Conservation (phyloP, 2,329 filamentous ascomycete species). For the Pyrenochaeta sp. region DNA sequence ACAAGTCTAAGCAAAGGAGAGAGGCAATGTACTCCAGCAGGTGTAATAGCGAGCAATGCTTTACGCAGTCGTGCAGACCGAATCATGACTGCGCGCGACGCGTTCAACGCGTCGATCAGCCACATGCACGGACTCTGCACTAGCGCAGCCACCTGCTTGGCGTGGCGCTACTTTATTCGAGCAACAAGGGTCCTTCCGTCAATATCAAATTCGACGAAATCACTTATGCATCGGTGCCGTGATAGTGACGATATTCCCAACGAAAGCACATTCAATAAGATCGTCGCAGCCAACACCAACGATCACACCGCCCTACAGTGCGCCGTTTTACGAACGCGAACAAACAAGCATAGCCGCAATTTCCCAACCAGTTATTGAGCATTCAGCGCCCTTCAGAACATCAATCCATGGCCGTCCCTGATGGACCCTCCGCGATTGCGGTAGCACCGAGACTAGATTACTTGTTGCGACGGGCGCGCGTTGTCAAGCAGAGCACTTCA, state of each 20-base stretch:
- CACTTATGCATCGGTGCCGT: conserved; percentile 5
- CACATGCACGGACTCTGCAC: conserved; percentile 16
- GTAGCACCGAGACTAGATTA: conserved; percentile 47
- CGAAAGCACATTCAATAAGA: not conserved
- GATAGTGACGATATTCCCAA: not conserved
- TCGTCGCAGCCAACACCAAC: not conserved
- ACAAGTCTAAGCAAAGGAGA: not conserved
- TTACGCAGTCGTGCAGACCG: not conserved
- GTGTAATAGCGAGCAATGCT: not conserved
- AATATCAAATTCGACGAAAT: conserved; percentile 10
- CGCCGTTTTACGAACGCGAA: not conserved
- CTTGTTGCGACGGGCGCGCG: conserved; percentile 53
- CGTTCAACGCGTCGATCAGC: conserved; percentile 19
- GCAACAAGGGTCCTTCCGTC: conserved; percentile 15
- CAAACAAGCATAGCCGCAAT: conserved; percentile 1
- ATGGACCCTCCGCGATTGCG: conserved; percentile 32
- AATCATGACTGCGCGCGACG: conserved; percentile 16
- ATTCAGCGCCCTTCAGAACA: conserved; percentile 1
- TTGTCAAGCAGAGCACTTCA: conserved; percentile 50
- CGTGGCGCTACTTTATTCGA: conserved; percentile 21
- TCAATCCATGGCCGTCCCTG: conserved; percentile 38
- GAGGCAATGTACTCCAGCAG: not conserved
- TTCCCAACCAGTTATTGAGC: conserved; percentile 6
- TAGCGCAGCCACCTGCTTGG: conserved; percentile 9
- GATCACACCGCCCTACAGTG: not conserved